Percentiles rank a stretch among this genome's conserved stretches.
phyloP scores from a whole-genome alignment of 352 stramenopile species.

The Paralagenidium karlingii region DNA sequence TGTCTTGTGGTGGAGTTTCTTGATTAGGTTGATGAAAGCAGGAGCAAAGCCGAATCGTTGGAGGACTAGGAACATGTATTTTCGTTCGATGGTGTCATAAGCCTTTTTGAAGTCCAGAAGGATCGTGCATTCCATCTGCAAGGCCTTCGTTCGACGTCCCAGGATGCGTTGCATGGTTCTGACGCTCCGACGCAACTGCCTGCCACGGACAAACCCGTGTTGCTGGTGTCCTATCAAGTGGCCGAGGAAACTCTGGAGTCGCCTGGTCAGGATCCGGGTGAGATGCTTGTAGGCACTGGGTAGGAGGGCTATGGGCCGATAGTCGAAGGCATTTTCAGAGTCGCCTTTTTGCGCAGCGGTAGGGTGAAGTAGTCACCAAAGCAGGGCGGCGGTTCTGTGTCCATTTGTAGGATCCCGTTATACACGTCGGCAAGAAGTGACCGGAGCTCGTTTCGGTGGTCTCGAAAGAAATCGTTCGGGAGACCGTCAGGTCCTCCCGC shows the following conservation, averaged over 20 bases:
- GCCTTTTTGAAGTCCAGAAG: conserved; percentile 9
- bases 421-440: too few species aligned
- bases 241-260: conserved; percentile 1
- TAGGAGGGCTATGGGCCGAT: conserved; percentile 11
- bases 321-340: conserved; percentile 6
- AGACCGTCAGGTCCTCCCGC: too few species aligned
- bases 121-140: conserved; percentile 1
- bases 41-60: conserved; percentile 10
- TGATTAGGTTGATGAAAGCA: conserved; percentile 3
- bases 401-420: too few species aligned
- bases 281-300: conserved; percentile 15
- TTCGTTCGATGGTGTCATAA: conserved; percentile 8
- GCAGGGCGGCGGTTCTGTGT: too few species aligned
- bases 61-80: conserved; percentile 5
- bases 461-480: too few species aligned
- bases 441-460: too few species aligned
- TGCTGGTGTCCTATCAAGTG: conserved; percentile 6
- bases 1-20: conserved; percentile 1
- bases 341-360: conserved; percentile 11
- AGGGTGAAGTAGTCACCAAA: too few species aligned
- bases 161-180: too few species aligned
- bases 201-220: conserved; percentile 10
- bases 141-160: too few species aligned
- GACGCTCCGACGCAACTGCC: not conserved
- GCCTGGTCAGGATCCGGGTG: conserved; percentile 1